phyloP scores from a whole-genome alignment of 345 rosid species.

The Salix viminalis region DNA sequence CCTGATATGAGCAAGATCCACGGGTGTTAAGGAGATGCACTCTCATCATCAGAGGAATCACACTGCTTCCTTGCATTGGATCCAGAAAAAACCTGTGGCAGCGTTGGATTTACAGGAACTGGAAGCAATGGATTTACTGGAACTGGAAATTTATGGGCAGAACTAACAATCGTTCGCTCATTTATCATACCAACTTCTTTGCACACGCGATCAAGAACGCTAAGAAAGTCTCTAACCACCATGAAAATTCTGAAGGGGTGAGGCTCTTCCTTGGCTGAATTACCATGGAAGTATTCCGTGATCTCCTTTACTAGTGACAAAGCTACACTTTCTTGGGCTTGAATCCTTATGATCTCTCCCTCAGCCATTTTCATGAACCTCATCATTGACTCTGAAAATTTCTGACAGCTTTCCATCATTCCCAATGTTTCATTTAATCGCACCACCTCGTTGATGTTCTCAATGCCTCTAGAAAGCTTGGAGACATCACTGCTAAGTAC shows the following conservation, averaged over 20 bases:
- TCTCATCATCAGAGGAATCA: slow-evolving; percentile 61
- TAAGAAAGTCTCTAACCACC: slow-evolving; percentile 93
- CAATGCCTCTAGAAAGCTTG: slow-evolving; percentile 71
- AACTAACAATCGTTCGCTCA: slow-evolving; percentile 75
- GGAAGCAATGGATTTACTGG: slow-evolving; percentile 31
- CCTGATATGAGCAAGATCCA: background rate
- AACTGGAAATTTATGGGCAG: slow-evolving; percentile 61
- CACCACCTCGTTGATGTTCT: slow-evolving; percentile 50
- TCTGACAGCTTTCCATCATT: slow-evolving; percentile 40
- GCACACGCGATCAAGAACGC: slow-evolving; percentile 84
- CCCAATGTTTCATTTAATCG: slow-evolving; percentile 35
- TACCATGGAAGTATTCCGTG: slow-evolving; percentile 97
- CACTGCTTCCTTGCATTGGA: slow-evolving; percentile 24
- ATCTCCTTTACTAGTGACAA: slow-evolving; percentile 86
- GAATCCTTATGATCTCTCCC: slow-evolving; percentile 81
- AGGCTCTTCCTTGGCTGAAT: slow-evolving; percentile 98
- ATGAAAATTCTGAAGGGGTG: slow-evolving; percentile 95
- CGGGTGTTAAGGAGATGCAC: slow-evolving; percentile 37
- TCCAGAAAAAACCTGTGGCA: slow-evolving; percentile 25
- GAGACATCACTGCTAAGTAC: slow-evolving; percentile 71
- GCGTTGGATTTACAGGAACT: slow-evolving; percentile 24
- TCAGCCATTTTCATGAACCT: slow-evolving; percentile 60
- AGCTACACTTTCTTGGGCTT: slow-evolving; percentile 85
- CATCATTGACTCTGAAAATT: slow-evolving; percentile 69
- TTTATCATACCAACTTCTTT: slow-evolving; percentile 90